Base-by-base conservation (phyloP, 148 eudicot species). In the Bassia scoparia region DNA sequence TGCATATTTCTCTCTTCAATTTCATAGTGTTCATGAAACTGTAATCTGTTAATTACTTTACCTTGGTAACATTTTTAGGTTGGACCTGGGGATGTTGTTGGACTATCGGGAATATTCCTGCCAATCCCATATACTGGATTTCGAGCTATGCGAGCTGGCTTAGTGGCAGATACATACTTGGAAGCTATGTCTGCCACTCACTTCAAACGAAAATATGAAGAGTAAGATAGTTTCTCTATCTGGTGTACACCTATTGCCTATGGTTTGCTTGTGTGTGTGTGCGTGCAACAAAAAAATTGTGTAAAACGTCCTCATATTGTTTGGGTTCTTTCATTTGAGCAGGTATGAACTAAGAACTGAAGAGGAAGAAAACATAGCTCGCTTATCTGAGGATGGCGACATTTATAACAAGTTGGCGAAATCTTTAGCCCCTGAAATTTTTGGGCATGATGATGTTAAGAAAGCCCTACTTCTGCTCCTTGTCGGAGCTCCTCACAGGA, bases 81-180 rank as follows among this genome's bases (percentile, higher is more conserved):
- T 58, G 79, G 95, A 72, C 99, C 99, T 67, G 99, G 99, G 68
- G 99, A 96, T 77, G 91, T 92, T 77, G 95, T 92, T 38, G 99
- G 92, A 80, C 72, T 92, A 69, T 92, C 99, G 24, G 99, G 99
- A 61, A 86, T 96, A 73, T 96, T 96, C 80, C 91, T 96, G 66
- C 99, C 99, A 50, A 92, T 92, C 43, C 97, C 99, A 62, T 96
- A 92, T 76, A 89, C 97, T 70, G 99, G 99, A 61, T 96, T 96
- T 78, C 85, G 96, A 83, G 99, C 99, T 73, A 83, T 96, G 90
- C 90, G 96, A 75, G 99, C 99, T 65, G 99, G 99, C 48, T 82
- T 96, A 77, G 97, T 96, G 71, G 99, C 99, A 64, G 99, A 96
- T 75, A 96, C 99, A 35, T 96, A 96, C 85, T 84, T 96, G 87